phyloP scores from a whole-genome alignment of 1,139 yeast genomes.

The Diutina siamensis region DNA sequence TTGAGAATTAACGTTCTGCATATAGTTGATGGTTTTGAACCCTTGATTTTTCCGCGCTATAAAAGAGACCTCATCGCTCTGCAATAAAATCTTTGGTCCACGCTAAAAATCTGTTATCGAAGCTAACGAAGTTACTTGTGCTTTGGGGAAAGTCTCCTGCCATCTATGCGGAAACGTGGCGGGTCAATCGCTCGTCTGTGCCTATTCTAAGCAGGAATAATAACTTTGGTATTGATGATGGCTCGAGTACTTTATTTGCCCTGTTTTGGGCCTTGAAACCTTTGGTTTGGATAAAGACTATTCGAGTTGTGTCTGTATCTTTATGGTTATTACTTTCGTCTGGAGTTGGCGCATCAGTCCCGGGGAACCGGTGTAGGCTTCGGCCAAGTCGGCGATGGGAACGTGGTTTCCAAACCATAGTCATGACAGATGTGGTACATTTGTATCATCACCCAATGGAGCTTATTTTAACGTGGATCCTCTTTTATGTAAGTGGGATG shows the following conservation, averaged over 20 bases:
- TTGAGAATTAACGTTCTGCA: not conserved
- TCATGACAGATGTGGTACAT: slow-evolving; percentile 1
- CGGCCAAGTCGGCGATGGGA: slow-evolving; percentile 6
- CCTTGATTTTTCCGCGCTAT: not conserved
- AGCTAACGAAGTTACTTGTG: slow-evolving; percentile 5
- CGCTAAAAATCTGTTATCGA: slow-evolving; percentile 2
- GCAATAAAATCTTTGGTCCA: not conserved
- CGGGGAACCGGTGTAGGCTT: slow-evolving; percentile 4
- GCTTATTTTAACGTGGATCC: slow-evolving; percentile 1
- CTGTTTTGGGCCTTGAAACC: not conserved
- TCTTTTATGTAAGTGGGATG: not conserved
- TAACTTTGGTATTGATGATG: not conserved
- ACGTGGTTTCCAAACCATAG: slow-evolving; percentile 5
- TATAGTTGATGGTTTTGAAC: not conserved
- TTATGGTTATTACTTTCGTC: too few relatives aligned
- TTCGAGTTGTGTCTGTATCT: too few relatives aligned
- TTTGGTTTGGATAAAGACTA: not conserved
- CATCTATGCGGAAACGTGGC: slow-evolving; percentile 5
- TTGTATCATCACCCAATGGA: slow-evolving; percentile 4
- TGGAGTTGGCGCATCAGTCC: not conserved
- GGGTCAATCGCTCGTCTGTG: not conserved
- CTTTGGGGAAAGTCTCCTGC: slow-evolving; percentile 6
- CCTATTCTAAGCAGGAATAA: not conserved
- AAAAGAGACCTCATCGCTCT: not conserved
- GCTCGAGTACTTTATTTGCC: not conserved